A percentile compares a stretch with the other conserved stretches of the same genome.
Evolutionary conservation across 2,329 filamentous ascomycete species (phyloP).

Genomic region (Aspergillus sp.): DNA sequence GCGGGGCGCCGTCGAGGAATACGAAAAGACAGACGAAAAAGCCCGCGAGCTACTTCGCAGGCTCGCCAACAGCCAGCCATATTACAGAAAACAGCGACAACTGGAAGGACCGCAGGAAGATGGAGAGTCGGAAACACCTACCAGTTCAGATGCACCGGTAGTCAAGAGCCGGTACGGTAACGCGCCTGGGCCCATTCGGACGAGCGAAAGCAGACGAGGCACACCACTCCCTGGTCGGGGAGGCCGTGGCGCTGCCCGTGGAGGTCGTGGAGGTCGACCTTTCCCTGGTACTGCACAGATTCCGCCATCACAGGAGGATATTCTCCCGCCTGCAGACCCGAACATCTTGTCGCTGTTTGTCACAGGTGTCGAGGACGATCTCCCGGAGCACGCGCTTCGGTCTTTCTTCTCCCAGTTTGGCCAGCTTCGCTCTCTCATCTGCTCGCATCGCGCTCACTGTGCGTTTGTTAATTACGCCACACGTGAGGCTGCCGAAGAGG

Average conservation of each 20-base stretch:
- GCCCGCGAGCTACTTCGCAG: slow-evolving; percentile 83
- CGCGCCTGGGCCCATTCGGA: slow-evolving; percentile 72
- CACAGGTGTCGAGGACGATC: slow-evolving; percentile 92
- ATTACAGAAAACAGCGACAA: slow-evolving; percentile 84
- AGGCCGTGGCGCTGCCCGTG: slow-evolving; percentile 53
- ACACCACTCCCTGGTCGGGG: slow-evolving; percentile 44
- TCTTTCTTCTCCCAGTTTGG: slow-evolving; percentile 89
- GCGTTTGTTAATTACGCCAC: slow-evolving; percentile 95
- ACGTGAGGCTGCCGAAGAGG: slow-evolving; percentile 81
- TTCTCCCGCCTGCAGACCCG: slow-evolving; percentile 77
- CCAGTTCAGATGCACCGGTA: slow-evolving; percentile 45
- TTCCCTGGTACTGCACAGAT: slow-evolving; percentile 75
- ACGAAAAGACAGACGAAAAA: slow-evolving; percentile 97
- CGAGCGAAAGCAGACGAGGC: slow-evolving; percentile 59
- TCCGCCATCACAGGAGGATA: slow-evolving; percentile 82
- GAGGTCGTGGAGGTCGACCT: slow-evolving; percentile 56
- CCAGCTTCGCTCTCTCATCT: slow-evolving; percentile 88
- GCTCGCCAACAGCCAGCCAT: slow-evolving; percentile 89
- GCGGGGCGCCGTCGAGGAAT: slow-evolving; percentile 80
- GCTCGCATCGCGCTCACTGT: slow-evolving; percentile 95
- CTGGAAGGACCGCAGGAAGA: slow-evolving; percentile 61
- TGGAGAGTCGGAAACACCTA: slow-evolving; percentile 45
- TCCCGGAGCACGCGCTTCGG: slow-evolving; percentile 88
- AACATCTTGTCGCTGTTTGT: slow-evolving; percentile 94
- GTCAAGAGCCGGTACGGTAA: slow-evolving; percentile 48